Evolutionary conservation across 495 filamentous ascomycete genomes (phyloP).

Genomic region (Peziza echinospora): DNA sequence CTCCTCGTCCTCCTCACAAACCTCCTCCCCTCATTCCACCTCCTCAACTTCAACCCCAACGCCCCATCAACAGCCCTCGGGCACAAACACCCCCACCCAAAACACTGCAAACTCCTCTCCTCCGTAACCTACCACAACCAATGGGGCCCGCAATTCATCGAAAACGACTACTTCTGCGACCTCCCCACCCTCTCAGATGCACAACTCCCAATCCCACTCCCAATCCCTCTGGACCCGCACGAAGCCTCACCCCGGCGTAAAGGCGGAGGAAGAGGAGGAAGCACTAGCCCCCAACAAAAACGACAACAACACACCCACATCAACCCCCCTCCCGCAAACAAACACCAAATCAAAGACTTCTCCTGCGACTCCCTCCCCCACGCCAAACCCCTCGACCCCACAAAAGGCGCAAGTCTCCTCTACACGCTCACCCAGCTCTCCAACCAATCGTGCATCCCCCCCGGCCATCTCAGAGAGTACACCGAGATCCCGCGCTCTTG

Average conservation of each 20-base stretch:
- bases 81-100: neutral
- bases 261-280: too few species aligned
- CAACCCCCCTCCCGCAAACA: slow-evolving; percentile 6
- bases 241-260: too few species aligned
- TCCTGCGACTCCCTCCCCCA: slow-evolving; percentile 9
- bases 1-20: too few species aligned
- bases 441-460: slow-evolving; percentile 13
- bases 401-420: slow-evolving; percentile 13
- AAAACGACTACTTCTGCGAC: slow-evolving; percentile 17
- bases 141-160: slow-evolving; percentile 13
- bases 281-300: neutral
- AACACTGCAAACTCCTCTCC: slow-evolving; percentile 5
- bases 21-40: too few species aligned
- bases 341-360: slow-evolving; percentile 9
- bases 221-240: neutral
- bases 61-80: too few species aligned
- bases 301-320: neutral
- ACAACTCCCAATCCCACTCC: neutral
- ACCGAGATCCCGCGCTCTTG: slow-evolving; percentile 7
- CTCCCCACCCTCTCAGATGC: slow-evolving; percentile 28
- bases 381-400: neutral
- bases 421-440: slow-evolving; percentile 11
- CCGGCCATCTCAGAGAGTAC: slow-evolving; percentile 16
- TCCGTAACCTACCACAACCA: slow-evolving; percentile 9
- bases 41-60: too few species aligned